These are phyloP conservation scores for Trichoderma breve DNA, from an alignment of 2,329 filamentous ascomycete genomes.

Conservation along the genomic window DNA sequence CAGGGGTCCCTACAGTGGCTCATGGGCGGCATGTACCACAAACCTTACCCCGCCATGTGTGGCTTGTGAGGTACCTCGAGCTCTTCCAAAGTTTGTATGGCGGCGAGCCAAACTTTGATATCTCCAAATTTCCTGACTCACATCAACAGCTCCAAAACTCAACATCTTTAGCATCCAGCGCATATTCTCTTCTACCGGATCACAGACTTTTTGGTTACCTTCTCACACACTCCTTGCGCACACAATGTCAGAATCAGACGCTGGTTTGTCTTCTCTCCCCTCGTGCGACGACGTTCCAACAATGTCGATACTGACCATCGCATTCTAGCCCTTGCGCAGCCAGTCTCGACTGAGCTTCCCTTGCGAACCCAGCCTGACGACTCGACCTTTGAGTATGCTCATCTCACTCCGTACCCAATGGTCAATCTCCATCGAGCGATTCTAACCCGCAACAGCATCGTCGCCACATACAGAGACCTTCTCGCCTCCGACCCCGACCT, in stretches of 20 bases:
- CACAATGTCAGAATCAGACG: constrained; percentile 1
- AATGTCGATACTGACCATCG: neutral
- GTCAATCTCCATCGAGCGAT: too few relatives aligned
- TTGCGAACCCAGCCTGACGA: constrained; percentile 26
- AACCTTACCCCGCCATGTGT: neutral
- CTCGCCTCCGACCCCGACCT: constrained; percentile 71
- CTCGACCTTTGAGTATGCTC: constrained; percentile 36
- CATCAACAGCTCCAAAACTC: neutral
- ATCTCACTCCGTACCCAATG: neutral
- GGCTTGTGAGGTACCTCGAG: neutral
- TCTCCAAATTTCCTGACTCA: constrained; percentile 12
- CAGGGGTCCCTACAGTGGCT: neutral
- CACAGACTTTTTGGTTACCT: neutral
- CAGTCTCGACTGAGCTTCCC: constrained; percentile 22
- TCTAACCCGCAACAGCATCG: constrained; percentile 45
- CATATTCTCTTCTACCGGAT: neutral
- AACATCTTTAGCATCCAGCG: neutral
- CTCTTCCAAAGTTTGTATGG: neutral
- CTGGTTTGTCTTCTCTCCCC: neutral
- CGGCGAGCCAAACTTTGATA: neutral
- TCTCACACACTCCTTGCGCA: too few relatives aligned
- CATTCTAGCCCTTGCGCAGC: constrained; percentile 12
- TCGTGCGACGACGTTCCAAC: neutral
- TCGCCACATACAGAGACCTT: constrained; percentile 53
- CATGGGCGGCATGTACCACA: neutral